A percentile compares a stretch with the other conserved stretches of the same genome.
Evolutionary conservation across 495 filamentous ascomycete genomes (phyloP).

Genomic region (Antarctomyces pellizariae): DNA sequence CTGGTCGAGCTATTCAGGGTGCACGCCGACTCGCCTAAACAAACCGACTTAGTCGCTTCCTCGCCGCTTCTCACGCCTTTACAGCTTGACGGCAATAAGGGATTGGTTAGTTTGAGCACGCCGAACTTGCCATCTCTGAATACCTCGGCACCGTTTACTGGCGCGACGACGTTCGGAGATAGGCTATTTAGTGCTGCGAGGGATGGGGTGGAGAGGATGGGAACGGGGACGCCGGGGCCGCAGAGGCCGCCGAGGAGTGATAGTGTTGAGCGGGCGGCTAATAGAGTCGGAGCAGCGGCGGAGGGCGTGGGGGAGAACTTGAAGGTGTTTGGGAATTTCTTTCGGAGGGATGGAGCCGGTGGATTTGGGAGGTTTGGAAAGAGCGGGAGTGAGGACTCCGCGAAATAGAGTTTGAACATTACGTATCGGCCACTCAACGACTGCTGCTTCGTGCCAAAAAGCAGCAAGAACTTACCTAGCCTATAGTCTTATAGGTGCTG

Average conservation of each 20-base stretch:
- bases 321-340: conserved; percentile 91
- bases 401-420: too few species aligned
- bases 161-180: conserved; percentile 42
- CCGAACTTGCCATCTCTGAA: conserved; percentile 10
- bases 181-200: conserved; percentile 58
- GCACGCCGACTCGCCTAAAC: conserved; percentile 26
- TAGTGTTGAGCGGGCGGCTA: conserved; percentile 7
- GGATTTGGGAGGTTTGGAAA: conserved; percentile 49
- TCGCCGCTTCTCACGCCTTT: conserved; percentile 39
- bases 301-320: conserved; percentile 70
- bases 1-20: conserved; percentile 78
- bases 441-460: too few species aligned
- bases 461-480: too few species aligned
- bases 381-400: too few species aligned
- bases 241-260: conserved; percentile 17
- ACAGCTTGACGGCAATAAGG: conserved; percentile 18
- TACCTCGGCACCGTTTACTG: conserved; percentile 17
- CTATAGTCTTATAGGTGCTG: too few species aligned
- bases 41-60: conserved; percentile 28
- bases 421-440: too few species aligned
- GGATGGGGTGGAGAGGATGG: conserved; percentile 76
- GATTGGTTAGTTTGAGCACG: too few species aligned
- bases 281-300: conserved; percentile 15
- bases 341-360: conserved; percentile 68
- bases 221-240: conserved; percentile 27